A percentile compares a stretch with the other conserved stretches of the same genome.
phyloP scores from a whole-genome alignment of 176 grass and related monocot species.

The Chloris gayana region DNA sequence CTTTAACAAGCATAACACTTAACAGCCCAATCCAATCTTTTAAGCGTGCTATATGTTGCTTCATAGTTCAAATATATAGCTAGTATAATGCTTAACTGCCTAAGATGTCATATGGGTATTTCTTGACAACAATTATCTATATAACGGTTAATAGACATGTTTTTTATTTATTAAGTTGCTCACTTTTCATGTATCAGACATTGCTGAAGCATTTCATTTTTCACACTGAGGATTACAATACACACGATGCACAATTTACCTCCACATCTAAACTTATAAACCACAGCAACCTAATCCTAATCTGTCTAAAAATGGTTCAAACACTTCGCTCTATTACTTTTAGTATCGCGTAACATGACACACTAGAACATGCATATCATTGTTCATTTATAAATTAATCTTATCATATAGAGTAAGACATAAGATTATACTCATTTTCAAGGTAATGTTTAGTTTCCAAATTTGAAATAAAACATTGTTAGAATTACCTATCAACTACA shows the following conservation, averaged over 20 bases:
- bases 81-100: neutral
- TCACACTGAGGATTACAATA: neutral
- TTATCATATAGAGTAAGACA: neutral
- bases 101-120: neutral
- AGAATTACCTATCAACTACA: too few species aligned
- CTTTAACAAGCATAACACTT: neutral
- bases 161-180: neutral
- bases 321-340: neutral
- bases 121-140: neutral
- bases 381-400: neutral
- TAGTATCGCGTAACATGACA: neutral
- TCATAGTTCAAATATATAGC: neutral
- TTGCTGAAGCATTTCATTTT: neutral
- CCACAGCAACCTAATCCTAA: neutral
- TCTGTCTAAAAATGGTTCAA: constrained; percentile 1
- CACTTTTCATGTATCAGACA: neutral
- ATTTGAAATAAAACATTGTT: too few species aligned
- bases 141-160: neutral
- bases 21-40: neutral
- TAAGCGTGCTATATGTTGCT: too few species aligned
- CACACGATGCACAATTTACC: neutral
- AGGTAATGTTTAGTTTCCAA: too few species aligned
- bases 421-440: neutral
- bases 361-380: neutral
- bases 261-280: neutral